Conservation (phyloP, 2,329 filamentous ascomycete species). For the Paecilomyces variotii region DNA sequence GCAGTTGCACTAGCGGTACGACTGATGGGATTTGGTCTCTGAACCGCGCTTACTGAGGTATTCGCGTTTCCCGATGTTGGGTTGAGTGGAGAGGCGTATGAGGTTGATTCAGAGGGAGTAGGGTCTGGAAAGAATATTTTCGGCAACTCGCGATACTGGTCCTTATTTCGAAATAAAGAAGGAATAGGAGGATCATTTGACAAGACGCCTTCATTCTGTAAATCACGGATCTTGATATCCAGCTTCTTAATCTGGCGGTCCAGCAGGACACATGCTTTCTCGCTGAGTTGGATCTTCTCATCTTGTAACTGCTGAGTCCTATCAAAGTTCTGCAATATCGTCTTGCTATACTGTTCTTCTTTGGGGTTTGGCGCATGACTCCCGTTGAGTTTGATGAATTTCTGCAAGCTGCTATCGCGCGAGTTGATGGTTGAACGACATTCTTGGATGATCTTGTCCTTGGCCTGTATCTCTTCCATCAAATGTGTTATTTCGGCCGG, state of each 20-base stretch:
- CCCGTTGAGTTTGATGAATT: conserved; percentile 57
- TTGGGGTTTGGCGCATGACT: conserved; percentile 55
- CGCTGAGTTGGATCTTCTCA: conserved; percentile 53
- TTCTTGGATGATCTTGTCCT: conserved; percentile 54
- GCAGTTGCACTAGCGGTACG: conserved; percentile 27
- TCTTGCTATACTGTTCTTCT: conserved; percentile 53
- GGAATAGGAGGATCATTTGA: conserved; percentile 52
- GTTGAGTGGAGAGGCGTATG: conserved; percentile 42
- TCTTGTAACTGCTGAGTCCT: conserved; percentile 50
- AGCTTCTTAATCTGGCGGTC: conserved; percentile 57
- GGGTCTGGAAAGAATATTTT: conserved; percentile 45
- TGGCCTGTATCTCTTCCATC: conserved; percentile 59
- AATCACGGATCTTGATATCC: conserved; percentile 53
- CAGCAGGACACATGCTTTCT: conserved; percentile 52
- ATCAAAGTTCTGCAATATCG: conserved; percentile 51
- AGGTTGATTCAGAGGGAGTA: conserved; percentile 33
- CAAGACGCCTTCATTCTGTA: conserved; percentile 52
- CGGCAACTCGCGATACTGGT: conserved; percentile 35
- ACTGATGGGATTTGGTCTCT: conserved; percentile 35
- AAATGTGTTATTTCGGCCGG: conserved; percentile 58
- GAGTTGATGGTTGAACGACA: conserved; percentile 49
- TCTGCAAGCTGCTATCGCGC: conserved; percentile 55
- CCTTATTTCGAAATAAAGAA: conserved; percentile 47
- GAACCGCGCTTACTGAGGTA: conserved; percentile 44
- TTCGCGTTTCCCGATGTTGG: conserved; percentile 49